Conservation (phyloP, 2,329 filamentous ascomycete genomes). For the Monilinia laxa region DNA sequence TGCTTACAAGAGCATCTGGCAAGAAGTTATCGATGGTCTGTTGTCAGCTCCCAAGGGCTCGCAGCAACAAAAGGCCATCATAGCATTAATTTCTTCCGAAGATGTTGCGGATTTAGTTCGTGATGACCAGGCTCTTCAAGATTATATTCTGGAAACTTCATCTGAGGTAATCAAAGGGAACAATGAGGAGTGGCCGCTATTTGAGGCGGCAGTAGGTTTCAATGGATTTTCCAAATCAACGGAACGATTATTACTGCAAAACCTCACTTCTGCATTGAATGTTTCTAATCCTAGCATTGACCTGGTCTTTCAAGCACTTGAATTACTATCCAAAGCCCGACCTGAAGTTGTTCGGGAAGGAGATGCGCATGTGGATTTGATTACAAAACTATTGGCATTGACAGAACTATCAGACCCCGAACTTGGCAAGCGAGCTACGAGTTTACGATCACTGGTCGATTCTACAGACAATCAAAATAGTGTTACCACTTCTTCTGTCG, state of each 20-base stretch:
- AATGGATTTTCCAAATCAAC: slow-evolving; percentile 32
- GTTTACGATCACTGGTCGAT: slow-evolving; percentile 49
- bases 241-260: slow-evolving; percentile 38
- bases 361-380: slow-evolving; percentile 50
- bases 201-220: slow-evolving; percentile 49
- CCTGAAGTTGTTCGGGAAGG: slow-evolving; percentile 49
- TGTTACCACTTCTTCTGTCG: slow-evolving; percentile 42
- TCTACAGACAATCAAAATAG: slow-evolving; percentile 22
- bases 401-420: slow-evolving; percentile 50
- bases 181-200: slow-evolving; percentile 46
- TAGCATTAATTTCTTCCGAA: slow-evolving; percentile 49
- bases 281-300: slow-evolving; percentile 30
- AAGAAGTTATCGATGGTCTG: slow-evolving; percentile 45
- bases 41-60: slow-evolving; percentile 40
- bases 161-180: slow-evolving; percentile 43
- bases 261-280: slow-evolving; percentile 38
- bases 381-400: slow-evolving; percentile 54
- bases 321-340: slow-evolving; percentile 48
- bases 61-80: slow-evolving; percentile 43
- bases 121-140: slow-evolving; percentile 47
- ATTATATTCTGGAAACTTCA: slow-evolving; percentile 46
- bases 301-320: slow-evolving; percentile 47
- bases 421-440: slow-evolving; percentile 30
- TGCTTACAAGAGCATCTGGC: slow-evolving; percentile 33
- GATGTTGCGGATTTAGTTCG: slow-evolving; percentile 44